These are phyloP conservation scores for Torulaspora pretoriensis DNA, from an alignment of 1,139 yeast genomes.

Conservation along the genomic window DNA sequence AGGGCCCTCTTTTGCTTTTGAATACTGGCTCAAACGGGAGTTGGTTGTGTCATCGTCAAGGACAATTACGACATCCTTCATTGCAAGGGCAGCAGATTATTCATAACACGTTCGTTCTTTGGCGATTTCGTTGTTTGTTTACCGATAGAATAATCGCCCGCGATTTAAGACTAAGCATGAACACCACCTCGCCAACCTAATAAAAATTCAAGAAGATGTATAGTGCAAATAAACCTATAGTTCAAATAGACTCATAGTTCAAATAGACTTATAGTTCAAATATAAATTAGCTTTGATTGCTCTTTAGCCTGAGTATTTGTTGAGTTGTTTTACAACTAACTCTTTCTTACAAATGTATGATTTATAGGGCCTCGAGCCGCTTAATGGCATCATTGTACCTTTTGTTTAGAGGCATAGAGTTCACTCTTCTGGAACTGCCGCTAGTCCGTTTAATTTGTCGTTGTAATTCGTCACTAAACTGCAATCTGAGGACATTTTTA, in stretches of 20 bases:
- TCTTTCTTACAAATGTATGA: too few species aligned
- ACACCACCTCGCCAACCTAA: too few species aligned
- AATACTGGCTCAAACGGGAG: background rate
- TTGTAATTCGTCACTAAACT: slow-evolving; percentile 44
- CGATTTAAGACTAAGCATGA: too few species aligned
- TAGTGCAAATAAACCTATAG: too few species aligned
- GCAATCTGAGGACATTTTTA: slow-evolving; percentile 44
- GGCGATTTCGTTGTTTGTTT: background rate
- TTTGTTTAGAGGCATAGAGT: slow-evolving; percentile 25
- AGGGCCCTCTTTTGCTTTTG: background rate
- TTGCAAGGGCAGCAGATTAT: background rate
- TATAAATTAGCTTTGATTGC: too few species aligned
- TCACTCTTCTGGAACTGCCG: slow-evolving; percentile 16
- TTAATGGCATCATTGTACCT: slow-evolving; percentile 27
- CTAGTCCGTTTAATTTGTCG: slow-evolving; percentile 25
- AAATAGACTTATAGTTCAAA: too few species aligned
- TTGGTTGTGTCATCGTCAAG: slow-evolving; percentile 6
- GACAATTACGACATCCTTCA: slow-evolving; percentile 13
- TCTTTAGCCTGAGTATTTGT: too few species aligned
- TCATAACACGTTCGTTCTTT: background rate
- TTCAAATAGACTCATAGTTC: too few species aligned
- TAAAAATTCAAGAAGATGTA: too few species aligned
- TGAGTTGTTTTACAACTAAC: too few species aligned
- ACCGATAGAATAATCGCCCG: background rate
- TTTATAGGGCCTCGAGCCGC: slow-evolving; percentile 15